A percentile compares a stretch with the other conserved stretches of the same genome.
These are phyloP conservation scores for Metschnikowia amazonensis DNA, from an alignment of 805 yeast species.

Conservation along the genomic window DNA sequence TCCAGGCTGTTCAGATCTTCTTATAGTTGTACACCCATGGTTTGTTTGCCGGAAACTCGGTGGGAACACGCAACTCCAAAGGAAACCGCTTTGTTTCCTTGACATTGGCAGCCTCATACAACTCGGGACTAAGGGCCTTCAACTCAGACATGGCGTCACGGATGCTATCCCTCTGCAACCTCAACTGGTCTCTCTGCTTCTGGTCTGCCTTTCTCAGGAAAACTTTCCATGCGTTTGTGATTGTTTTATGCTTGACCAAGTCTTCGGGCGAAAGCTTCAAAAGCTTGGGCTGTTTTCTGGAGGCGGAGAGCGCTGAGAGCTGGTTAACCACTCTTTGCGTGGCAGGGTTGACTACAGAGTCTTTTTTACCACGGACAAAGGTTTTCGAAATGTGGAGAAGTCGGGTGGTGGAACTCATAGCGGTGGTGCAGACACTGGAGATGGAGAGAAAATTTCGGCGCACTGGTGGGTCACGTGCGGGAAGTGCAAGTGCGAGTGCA, in stretches of 20 bases:
- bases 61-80: conserved; percentile 80
- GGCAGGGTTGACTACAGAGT: conserved; percentile 30
- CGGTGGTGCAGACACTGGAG: neutral
- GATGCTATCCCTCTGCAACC: conserved; percentile 63
- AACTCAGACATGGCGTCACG: conserved; percentile 71
- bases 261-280: conserved; percentile 77
- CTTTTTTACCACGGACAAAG: conserved; percentile 32
- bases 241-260: conserved; percentile 75
- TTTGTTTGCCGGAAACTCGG: conserved; percentile 79
- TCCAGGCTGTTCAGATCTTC: neutral
- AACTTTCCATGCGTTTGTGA: conserved; percentile 77
- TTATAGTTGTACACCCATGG: conserved; percentile 64
- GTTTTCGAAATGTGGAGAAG: conserved; percentile 7
- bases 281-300: conserved; percentile 82
- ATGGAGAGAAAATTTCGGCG: conserved; percentile 6
- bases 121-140: conserved; percentile 44
- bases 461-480: neutral
- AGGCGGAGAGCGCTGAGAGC: conserved; percentile 80
- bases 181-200: conserved; percentile 38
- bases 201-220: conserved; percentile 51
- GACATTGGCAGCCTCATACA: conserved; percentile 61
- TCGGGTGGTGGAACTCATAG: conserved; percentile 5
- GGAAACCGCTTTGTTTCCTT: conserved; percentile 66
- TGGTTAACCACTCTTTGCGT: conserved; percentile 48
- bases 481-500: no score